Evolutionary conservation across 768 basidiomycete genomes (phyloP), one percentile per base, ranked within the genome.

Genomic region (Boletus sp.): DNA sequence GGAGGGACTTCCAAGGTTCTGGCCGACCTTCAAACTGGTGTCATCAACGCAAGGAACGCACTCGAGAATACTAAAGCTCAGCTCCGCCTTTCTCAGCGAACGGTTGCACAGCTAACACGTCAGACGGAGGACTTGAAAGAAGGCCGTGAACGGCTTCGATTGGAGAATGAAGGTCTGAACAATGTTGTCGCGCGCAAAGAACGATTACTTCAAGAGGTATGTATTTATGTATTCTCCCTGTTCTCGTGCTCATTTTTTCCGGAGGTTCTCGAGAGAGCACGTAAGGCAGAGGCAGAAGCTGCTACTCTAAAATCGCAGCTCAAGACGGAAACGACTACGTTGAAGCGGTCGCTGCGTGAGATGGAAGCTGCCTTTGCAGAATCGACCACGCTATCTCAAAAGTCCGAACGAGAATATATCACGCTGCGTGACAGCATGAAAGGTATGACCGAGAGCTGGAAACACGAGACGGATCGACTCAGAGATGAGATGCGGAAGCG

Each of bases 121-220:
- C 89, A 90, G 71, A 87, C 87, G 25, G 93, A 94, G 68, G 93
- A 95, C 69, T 68, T 93, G 67, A 93, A 93, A 68, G 93, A 94
- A 68, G 87, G 83, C 3, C 78, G 91, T 58, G 93, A 95, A 69
- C 76, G 93, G 45, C 71, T 93, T 58, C 72, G 90, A 53, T 65
- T 91, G 47, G 93, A 95, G 72, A 94, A 92, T 62, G 93, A 94
- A 66, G 88, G 87, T 3, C 69, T 94, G 60, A 92, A 92, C 63
- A 90, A 91, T 57, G 91, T 93, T 17, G 88, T 95, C 23, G 83
- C 90, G 29, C 77, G 93, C 55, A 94, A 94, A 68, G 93, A 95
- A 72, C 78, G 93, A 58, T 62, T 93, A 51, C 70, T 93, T 57
- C 93, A 94, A 72, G 93, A 95, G 77, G 88, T 89, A 58, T 53